Base-by-base conservation (phyloP, 225 moss, liverwort and hornwort species). In the Pleurozium schreberi region DNA sequence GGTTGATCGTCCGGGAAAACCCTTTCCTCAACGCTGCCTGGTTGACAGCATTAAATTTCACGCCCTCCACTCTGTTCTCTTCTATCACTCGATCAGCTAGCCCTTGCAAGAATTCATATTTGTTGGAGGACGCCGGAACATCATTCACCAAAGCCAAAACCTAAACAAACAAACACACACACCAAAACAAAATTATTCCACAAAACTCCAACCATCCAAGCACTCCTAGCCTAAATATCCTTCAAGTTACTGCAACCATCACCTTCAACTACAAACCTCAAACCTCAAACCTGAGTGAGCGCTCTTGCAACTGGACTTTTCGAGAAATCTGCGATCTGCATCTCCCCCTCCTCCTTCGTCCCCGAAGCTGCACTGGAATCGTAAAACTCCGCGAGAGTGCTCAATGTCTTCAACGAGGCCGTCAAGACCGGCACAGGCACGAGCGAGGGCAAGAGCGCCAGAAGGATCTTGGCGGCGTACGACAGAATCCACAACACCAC, bases 111-210 rank as follows among this genome's bases (percentile, higher is more conserved):
- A 96, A 97, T 15, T 86, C 88, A 80, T 98, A 96, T 38, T 98
- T 98, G 77, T 89, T 91, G 52, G 96, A 95, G n/a, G 95, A 95
- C 31, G 93, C 91, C 10, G 98, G 96, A 11, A 96, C 91, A 23
- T 96, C 97, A 84, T 98, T 98, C 83, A 97, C 91, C 59, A 98
- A 82, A 83, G 92, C 89, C 61, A 98, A 87, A 68, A 97, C 91
- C 93, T 97, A 91, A 34, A 52, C 84, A 87, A 86, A 89, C n/a
- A 25, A 10, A 79, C 76, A 33, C 2, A 75, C n/a, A n/a, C n/a
- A n/a, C 22, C 9, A 42, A 57, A 57, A 62, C 21, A 58, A 8
- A 59, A 80, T 74, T 10, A 57, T 6, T 21, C 21, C 58, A 58
- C 52, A 58, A 20, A 87, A 10, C 40, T 81, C 38, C 26, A 45